Conservation (phyloP, 768 basidiomycete genomes). For the Lyophyllum shimeji region DNA sequence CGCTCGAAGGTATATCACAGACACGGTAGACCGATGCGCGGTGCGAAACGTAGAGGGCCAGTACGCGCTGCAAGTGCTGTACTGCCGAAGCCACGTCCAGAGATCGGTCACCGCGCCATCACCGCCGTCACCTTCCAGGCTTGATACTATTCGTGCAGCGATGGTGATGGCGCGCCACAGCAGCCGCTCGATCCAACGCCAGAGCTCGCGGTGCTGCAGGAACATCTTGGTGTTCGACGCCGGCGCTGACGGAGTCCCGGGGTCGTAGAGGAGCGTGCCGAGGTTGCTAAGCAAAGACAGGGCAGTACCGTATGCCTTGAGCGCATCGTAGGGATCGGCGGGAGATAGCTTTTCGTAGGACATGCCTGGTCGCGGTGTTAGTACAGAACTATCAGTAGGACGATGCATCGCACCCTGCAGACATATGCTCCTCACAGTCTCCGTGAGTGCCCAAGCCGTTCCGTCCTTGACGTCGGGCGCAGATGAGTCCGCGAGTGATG, state of each 20-base stretch:
- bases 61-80: constrained; percentile 56
- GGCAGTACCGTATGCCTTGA: constrained; percentile 55
- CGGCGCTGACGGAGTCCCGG: constrained; percentile 33
- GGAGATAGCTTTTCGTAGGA: constrained; percentile 62
- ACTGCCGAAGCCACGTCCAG: constrained; percentile 66
- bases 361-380: constrained; percentile 56
- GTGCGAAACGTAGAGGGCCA: constrained; percentile 85
- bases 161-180: constrained; percentile 80
- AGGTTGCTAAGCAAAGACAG: constrained; percentile 49
- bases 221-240: constrained; percentile 43
- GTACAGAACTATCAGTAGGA: neutral
- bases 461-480: constrained; percentile 65
- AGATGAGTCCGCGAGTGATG: constrained; percentile 39
- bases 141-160: constrained; percentile 44
- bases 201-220: constrained; percentile 73
- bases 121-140: constrained; percentile 33
- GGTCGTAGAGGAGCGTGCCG: constrained; percentile 21
- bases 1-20: constrained; percentile 71
- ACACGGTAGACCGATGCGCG: constrained; percentile 68
- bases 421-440: constrained; percentile 75
- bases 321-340: constrained; percentile 45
- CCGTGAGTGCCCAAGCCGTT: constrained; percentile 68
- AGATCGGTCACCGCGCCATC: constrained; percentile 31
- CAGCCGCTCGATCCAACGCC: constrained; percentile 81
- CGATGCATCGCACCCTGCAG: constrained; percentile 58